Conservation (phyloP, 2,329 filamentous ascomycete species). For the Arachnopeziza araneosa region DNA sequence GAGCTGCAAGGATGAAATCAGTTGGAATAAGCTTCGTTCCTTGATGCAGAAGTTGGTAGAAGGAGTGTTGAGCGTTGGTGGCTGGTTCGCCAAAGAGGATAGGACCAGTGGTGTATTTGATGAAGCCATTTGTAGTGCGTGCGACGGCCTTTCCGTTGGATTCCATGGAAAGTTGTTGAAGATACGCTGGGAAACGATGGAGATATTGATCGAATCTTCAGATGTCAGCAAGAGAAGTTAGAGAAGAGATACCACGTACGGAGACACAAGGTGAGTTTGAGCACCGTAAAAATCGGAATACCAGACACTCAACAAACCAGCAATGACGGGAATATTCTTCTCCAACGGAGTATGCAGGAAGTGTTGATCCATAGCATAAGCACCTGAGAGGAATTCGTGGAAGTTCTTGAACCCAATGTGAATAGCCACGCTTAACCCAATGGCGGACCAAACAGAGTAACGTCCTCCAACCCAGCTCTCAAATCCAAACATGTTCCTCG, state of each 20-base stretch:
- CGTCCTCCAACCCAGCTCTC: slow-evolving; percentile 97
- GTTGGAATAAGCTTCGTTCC: slow-evolving; percentile 98
- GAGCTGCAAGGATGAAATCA: slow-evolving; percentile 93
- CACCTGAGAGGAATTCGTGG: slow-evolving; percentile 89
- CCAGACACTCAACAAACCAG: slow-evolving; percentile 92
- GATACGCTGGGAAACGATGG: slow-evolving; percentile 96
- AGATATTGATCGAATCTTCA: slow-evolving; percentile 93
- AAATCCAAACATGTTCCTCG: slow-evolving; percentile 99
- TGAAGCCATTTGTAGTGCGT: slow-evolving; percentile 74
- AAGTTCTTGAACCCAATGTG: slow-evolving; percentile 99
- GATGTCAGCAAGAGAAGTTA: background rate
- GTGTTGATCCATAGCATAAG: slow-evolving; percentile 97
- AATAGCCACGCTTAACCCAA: slow-evolving; percentile 87
- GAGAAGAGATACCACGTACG: slow-evolving; percentile 50
- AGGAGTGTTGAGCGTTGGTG: slow-evolving; percentile 99
- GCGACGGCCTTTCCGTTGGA: slow-evolving; percentile 98
- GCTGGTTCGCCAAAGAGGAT: slow-evolving; percentile 97
- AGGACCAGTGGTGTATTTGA: slow-evolving; percentile 95
- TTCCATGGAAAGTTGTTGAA: slow-evolving; percentile 99
- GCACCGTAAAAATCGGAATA: slow-evolving; percentile 99
- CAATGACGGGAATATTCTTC: slow-evolving; percentile 91
- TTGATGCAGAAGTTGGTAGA: slow-evolving; percentile 99
- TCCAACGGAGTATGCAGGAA: slow-evolving; percentile 86
- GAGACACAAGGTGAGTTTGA: slow-evolving; percentile 94
- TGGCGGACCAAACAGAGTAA: slow-evolving; percentile 98